Evolutionary conservation across 2,329 filamentous ascomycete species (phyloP).

Genomic region (Penicillium sp.): DNA sequence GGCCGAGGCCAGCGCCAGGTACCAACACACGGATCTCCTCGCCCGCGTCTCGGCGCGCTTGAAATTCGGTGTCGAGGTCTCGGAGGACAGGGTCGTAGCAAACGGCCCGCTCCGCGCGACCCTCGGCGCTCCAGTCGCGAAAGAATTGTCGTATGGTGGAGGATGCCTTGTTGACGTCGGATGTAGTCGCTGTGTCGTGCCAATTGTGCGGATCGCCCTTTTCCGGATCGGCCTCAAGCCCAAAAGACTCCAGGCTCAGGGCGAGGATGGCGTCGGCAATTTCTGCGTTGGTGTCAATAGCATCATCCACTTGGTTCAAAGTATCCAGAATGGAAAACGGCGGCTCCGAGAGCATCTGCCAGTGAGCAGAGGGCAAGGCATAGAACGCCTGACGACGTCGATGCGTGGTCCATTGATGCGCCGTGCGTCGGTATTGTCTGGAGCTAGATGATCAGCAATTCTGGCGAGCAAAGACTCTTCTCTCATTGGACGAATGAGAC

Average conservation of each 20-base stretch:
- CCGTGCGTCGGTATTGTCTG: conserved; percentile 77
- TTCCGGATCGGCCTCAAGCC: conserved; percentile 39
- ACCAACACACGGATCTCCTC: conserved; percentile 64
- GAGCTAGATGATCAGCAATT: conserved; percentile 1
- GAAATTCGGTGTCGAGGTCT: conserved; percentile 52
- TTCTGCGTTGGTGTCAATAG: conserved; percentile 81
- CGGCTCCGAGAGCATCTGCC: conserved; percentile 70
- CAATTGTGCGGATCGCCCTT: conserved; percentile 51
- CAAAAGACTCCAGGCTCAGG: conserved; percentile 63
- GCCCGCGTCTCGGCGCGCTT: conserved; percentile 25
- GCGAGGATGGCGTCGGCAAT: conserved; percentile 72
- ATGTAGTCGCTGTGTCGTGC: conserved; percentile 62
- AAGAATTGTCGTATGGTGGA: conserved; percentile 92
- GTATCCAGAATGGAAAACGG: conserved; percentile 80
- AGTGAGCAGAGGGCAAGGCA: conserved; percentile 75
- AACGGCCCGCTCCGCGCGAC: conserved; percentile 64
- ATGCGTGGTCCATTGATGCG: conserved; percentile 88
- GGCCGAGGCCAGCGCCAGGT: conserved; percentile 81
- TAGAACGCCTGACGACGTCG: conserved; percentile 89
- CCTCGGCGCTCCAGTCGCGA: conserved; percentile 85
- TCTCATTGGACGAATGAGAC: too few species aligned
- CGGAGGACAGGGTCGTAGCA: conserved; percentile 69
- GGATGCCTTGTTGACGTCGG: conserved; percentile 82
- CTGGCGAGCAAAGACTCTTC: too few species aligned
- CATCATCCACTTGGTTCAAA: conserved; percentile 71